Percentiles rank a stretch among this genome's conserved stretches.
phyloP scores from a whole-genome alignment of 495 filamentous ascomycete species.

The Neurospora cerealis region DNA sequence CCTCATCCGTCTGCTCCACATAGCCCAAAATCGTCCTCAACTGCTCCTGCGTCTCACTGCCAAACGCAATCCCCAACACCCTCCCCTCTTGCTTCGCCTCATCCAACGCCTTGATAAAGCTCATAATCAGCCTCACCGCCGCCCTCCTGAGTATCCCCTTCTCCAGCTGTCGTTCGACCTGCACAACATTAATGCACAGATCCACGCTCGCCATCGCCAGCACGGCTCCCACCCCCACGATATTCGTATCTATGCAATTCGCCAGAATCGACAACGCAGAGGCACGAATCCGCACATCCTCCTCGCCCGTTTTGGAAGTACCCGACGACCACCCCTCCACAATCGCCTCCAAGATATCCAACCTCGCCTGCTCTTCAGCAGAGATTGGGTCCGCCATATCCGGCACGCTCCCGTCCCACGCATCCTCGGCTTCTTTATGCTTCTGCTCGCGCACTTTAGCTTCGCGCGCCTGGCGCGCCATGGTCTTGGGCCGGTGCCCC shows the following conservation, averaged over 20 bases:
- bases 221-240: constrained; percentile 46
- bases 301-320: constrained; percentile 51
- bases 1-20: constrained; percentile 57
- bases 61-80: constrained; percentile 52
- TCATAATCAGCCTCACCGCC: constrained; percentile 58
- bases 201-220: constrained; percentile 53
- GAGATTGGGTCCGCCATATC: constrained; percentile 36
- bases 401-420: constrained; percentile 42
- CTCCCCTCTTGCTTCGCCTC: constrained; percentile 40
- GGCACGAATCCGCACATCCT: constrained; percentile 68
- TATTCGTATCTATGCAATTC: constrained; percentile 54
- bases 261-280: constrained; percentile 70
- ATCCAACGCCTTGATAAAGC: constrained; percentile 57
- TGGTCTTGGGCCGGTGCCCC: constrained; percentile 43
- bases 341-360: constrained; percentile 50
- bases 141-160: constrained; percentile 65
- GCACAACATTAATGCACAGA: constrained; percentile 53
- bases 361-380: constrained; percentile 37
- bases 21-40: constrained; percentile 55
- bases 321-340: constrained; percentile 52
- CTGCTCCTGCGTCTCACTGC: constrained; percentile 48
- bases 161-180: constrained; percentile 52
- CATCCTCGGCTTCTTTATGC: constrained; percentile 41
- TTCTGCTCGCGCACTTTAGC: constrained; percentile 33
- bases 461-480: constrained; percentile 41